Base-by-base conservation (phyloP, 345 rosid species). In the Moricandia moricandioides region DNA sequence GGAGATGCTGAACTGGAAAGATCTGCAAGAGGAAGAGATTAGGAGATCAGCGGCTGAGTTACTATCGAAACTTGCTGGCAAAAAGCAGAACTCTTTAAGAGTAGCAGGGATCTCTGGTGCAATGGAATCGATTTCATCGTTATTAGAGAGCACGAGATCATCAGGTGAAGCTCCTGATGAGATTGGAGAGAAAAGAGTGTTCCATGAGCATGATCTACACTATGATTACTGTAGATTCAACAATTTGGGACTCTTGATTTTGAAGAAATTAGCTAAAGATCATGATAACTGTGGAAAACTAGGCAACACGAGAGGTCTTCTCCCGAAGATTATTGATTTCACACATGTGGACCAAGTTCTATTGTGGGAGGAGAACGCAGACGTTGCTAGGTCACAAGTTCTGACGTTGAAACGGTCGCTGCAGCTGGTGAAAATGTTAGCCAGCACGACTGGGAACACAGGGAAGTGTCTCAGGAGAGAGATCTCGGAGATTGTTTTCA, bases 1-100 rank as follows among this genome's bases (percentile, higher is more conserved):
- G 10, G 98, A 93, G 84, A 88, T 91, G 87, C 63, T 93, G 86
- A 93, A 93, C 67, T 93, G 98, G 98, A 93, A 89, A 82, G 94
- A 88, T 73, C 79, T 82, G n/a, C 85, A 79, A 73, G 94, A 91
- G 81, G 94, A 93, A 76, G 98, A 86, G 81, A 88, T 87, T 57
- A 86, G 98, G 72, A 70, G 49, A 74, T 88, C 92, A 47, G 86
- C 98, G 0, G 96, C 92, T 1, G 96, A 91, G 62, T 84, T 91
- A 59, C 73, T 93, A 30, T 83, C 96, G 5, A 88, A 83, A 64
- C 79, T 93, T 2, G 92, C 92, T 0, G 86, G 96, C 2, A 89
- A 85, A 77, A 93, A 87, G 72, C 96, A 91, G 45, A 91, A 89
- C 77, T 84, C 94, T 7, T 80, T 93, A 0, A 83, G 98, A 13